Base-by-base conservation (phyloP, 371 early-diverging fungal genomes). In the Capillidium heterosporum region DNA sequence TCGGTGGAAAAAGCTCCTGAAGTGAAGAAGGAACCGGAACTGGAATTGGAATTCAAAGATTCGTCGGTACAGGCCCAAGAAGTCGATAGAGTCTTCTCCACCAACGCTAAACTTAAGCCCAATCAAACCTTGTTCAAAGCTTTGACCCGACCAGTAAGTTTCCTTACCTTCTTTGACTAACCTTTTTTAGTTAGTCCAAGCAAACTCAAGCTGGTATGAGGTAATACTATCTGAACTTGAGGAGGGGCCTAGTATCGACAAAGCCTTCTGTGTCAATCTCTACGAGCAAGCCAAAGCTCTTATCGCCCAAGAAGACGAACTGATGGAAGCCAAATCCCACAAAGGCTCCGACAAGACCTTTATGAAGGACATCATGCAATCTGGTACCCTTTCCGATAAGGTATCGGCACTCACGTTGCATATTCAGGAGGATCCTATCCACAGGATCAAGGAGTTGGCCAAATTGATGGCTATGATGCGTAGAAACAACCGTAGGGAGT, bases 301-400 rank as follows among this genome's bases (percentile, higher is more conserved):
- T 29, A 67, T 84, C 62, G 72, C 74, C 31, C 64, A 70, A 51
- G 93, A 92, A 58, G 81, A 78, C 60, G 66, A 71, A 32, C 71
- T 68, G n/a, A 80, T 80, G 56, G 81, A 78, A 56, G 71, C 73
- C 51, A 69, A 72, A 1, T 60, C 58, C 21, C 63, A 82, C 21
- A 75, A 80, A 3, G 71, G 81, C 3, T 80, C 87, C 35, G 93
- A 96, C 71, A 75, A 77, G 58, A 76, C 77, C 52, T 95, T 94
- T 66, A 75, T 93, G 35, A 70, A 82, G 39, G 87, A 87, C 53
- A 83, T 96, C 44, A 67, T 96, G 66, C 65, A 77, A 44, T 85
- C 87, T 31, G 97, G 97, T 69, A 95, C 95, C 15, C 67, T 88
- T 52, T 82, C 78, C 59, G 97, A 96, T 77, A 84, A 85, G 56